Evolutionary conservation across 2,329 filamentous ascomycete genomes (phyloP).

Genomic region (Chrysoporthe cubensis): DNA sequence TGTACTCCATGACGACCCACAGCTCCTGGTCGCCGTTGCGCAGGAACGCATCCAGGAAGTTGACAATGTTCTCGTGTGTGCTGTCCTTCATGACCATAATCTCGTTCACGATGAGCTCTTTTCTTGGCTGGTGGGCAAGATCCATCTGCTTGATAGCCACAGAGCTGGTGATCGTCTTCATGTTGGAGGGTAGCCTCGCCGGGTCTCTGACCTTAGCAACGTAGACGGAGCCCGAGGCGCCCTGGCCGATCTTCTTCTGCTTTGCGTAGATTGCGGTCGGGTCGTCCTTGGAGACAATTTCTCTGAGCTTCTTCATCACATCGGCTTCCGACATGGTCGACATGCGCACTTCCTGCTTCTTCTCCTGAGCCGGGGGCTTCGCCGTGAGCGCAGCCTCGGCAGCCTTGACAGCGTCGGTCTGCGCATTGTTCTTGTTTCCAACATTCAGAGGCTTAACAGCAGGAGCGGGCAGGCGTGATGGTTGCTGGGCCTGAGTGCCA

Average conservation of each 20-base stretch:
- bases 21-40: conserved; percentile 92
- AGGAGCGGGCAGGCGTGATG: conserved; percentile 60
- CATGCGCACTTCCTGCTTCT: conserved; percentile 94
- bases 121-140: conserved; percentile 91
- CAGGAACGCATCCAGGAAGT: conserved; percentile 95
- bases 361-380: conserved; percentile 77
- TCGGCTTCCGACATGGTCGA: conserved; percentile 97
- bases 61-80: conserved; percentile 97
- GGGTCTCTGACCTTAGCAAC: conserved; percentile 93
- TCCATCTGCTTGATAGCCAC: conserved; percentile 99
- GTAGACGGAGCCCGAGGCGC: conserved; percentile 96
- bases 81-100: conserved; percentile 99
- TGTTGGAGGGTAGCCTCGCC: conserved; percentile 23
- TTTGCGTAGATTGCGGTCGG: conserved; percentile 96
- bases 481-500: conserved; percentile 47
- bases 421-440: conserved; percentile 63
- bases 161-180: conserved; percentile 10
- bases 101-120: conserved; percentile 98
- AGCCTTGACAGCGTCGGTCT: conserved; percentile 77
- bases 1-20: conserved; percentile 99
- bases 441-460: conserved; percentile 74
- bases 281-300: conserved; percentile 94
- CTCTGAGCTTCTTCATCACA: conserved; percentile 93
- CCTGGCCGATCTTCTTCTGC: conserved; percentile 99
- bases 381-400: conserved; percentile 88